Conservation (phyloP, 1,284 basidiomycete genomes). For the Apiotrichum sp. region DNA sequence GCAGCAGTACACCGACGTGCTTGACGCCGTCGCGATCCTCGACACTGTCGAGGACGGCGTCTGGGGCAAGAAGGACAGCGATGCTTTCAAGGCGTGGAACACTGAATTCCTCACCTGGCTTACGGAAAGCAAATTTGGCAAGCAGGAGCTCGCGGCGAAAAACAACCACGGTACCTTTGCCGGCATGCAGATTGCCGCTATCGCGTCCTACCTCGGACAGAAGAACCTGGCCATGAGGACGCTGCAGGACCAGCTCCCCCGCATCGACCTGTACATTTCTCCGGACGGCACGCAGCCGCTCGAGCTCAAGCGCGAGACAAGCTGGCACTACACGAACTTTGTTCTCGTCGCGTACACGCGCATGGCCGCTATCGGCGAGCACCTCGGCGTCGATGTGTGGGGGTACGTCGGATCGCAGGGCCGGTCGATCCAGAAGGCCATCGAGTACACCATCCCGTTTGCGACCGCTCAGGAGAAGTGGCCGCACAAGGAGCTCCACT, state of each 20-base stretch:
- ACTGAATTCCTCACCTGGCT: conserved; percentile 8
- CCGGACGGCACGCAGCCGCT: conserved; percentile 8
- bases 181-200: conserved; percentile 8
- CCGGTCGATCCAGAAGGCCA: conserved; percentile 1
- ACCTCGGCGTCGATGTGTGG: conserved; percentile 11
- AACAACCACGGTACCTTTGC: conserved; percentile 13
- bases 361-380: conserved; percentile 7
- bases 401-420: conserved; percentile 9
- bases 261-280: conserved; percentile 1
- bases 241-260: not conserved
- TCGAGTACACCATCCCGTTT: conserved; percentile 3
- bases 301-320: conserved; percentile 5
- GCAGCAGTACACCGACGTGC: conserved; percentile 11
- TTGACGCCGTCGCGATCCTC: conserved; percentile 9
- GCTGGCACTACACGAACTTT: conserved; percentile 9
- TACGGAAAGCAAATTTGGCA: conserved; percentile 5
- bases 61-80: conserved; percentile 1
- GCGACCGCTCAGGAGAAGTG: conserved; percentile 1
- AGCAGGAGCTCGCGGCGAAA: conserved; percentile 6
- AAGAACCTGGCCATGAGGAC: not conserved
- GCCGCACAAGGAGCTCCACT: conserved; percentile 5
- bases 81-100: conserved; percentile 11
- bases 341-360: conserved; percentile 10
- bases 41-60: not conserved
- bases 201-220: conserved; percentile 7